Evolutionary conservation across 78 protist species (phyloP).

Genomic region (Emiliania huxleyi): DNA sequence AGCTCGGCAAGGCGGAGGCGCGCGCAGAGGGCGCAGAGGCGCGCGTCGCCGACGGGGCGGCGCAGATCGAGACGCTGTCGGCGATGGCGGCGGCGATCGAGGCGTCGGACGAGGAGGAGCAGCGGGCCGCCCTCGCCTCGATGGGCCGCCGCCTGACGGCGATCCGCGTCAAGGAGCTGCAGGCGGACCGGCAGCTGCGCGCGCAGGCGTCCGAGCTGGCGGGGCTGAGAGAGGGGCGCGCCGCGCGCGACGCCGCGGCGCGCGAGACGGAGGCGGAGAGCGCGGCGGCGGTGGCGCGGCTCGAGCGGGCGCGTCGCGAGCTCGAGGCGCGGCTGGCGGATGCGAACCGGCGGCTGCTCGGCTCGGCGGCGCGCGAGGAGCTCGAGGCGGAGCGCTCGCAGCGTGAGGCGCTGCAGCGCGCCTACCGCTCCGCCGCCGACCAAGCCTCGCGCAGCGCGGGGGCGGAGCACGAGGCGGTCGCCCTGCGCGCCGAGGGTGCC

Average conservation of each 20-base stretch:
- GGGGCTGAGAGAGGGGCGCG: background rate
- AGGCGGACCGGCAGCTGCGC: background rate
- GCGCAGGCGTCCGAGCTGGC: background rate
- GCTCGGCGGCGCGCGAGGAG: background rate
- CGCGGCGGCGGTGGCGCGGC: background rate
- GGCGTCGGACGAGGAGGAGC: background rate
- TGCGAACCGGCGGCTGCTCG: background rate
- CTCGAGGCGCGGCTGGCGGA: background rate
- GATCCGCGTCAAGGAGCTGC: background rate
- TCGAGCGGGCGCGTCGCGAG: background rate
- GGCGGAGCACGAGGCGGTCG: conserved; percentile 6
- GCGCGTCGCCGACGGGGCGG: background rate
- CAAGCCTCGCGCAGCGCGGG: background rate
- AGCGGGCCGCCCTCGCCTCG: background rate
- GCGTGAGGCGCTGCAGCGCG: background rate
- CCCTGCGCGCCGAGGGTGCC: background rate
- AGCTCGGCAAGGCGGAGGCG: background rate
- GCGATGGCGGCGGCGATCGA: background rate
- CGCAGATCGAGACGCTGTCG: background rate
- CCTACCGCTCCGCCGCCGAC: background rate
- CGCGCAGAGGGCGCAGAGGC: background rate
- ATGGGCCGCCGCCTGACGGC: conserved; percentile 2
- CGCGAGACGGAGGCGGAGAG: background rate
- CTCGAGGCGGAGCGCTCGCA: background rate
- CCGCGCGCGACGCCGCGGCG: background rate